Percentiles rank a stretch among this genome's conserved stretches.
These are phyloP conservation scores for Tetrahymena malaccensis DNA, from an alignment of 73 alveolate species.

Conservation along the genomic window DNA sequence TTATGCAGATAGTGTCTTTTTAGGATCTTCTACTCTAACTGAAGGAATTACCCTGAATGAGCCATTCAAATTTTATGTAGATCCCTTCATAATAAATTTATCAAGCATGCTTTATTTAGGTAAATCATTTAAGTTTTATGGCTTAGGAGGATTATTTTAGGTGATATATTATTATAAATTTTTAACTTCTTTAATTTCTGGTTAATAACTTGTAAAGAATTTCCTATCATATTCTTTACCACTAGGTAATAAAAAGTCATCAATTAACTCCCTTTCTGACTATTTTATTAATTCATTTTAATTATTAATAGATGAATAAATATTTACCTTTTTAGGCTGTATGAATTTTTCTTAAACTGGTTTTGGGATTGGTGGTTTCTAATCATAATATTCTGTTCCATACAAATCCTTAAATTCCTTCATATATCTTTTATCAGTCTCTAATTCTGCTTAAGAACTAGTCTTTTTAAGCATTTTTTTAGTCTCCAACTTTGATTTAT, in stretches of 20 bases:
- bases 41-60: background rate
- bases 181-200: background rate
- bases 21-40: background rate
- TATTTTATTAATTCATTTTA: background rate
- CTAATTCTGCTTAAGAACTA: background rate
- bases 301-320: background rate
- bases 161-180: background rate
- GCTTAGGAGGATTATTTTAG: background rate
- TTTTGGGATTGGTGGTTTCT: background rate
- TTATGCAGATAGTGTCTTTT: background rate
- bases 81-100: background rate
- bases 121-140: background rate
- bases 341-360: background rate
- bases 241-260: background rate
- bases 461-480: background rate
- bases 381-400: background rate
- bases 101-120: background rate
- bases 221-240: background rate
- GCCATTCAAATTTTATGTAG: background rate
- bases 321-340: background rate
- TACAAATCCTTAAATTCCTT: background rate
- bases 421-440: background rate
- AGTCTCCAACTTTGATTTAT: background rate
- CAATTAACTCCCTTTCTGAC: background rate
- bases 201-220: background rate